A percentile compares a stretch with the other conserved stretches of the same genome.
These are phyloP conservation scores for Echeveria elegans DNA, from an alignment of 164 flowering plant genomes.

Conservation along the genomic window DNA sequence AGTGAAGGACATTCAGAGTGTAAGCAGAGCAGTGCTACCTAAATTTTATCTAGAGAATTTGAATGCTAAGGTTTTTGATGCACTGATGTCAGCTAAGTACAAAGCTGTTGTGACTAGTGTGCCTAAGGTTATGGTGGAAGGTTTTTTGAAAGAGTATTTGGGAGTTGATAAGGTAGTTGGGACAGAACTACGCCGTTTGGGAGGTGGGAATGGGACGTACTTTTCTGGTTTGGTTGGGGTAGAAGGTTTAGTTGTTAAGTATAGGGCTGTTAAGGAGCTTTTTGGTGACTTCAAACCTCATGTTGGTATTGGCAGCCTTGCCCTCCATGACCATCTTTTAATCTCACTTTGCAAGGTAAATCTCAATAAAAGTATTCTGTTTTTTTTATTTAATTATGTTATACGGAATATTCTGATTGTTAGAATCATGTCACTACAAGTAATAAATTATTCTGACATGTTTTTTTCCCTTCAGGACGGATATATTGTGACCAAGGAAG, in stretches of 20 bases:
- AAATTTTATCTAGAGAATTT: conserved; percentile 76
- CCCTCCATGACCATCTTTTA: conserved; percentile 42
- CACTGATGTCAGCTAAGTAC: conserved; percentile 28
- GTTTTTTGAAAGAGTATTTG: conserved; percentile 65
- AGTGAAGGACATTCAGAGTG: conserved; percentile 40
- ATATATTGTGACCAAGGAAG: conserved; percentile 51
- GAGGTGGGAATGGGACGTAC: conserved; percentile 17
- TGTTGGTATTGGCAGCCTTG: conserved; percentile 50
- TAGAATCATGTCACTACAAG: too few species aligned
- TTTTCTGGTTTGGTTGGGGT: conserved; percentile 49
- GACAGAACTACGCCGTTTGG: conserved; percentile 46
- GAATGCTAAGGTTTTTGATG: conserved; percentile 39
- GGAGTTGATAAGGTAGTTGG: conserved; percentile 50
- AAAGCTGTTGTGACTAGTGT: conserved; percentile 47
- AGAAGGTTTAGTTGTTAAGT: conserved; percentile 58
- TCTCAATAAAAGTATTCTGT: not conserved
- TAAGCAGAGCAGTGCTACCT: conserved; percentile 68
- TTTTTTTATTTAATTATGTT: not conserved
- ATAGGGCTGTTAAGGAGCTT: conserved; percentile 43
- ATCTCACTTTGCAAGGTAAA: conserved; percentile 76
- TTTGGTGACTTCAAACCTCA: conserved; percentile 60
- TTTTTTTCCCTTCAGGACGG: conserved; percentile 28
- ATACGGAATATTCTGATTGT: too few species aligned
- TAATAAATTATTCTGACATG: not conserved
- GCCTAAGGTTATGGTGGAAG: conserved; percentile 76